These are phyloP conservation scores for Mycena indigotica DNA, from an alignment of 768 basidiomycete genomes.

Conservation along the genomic window DNA sequence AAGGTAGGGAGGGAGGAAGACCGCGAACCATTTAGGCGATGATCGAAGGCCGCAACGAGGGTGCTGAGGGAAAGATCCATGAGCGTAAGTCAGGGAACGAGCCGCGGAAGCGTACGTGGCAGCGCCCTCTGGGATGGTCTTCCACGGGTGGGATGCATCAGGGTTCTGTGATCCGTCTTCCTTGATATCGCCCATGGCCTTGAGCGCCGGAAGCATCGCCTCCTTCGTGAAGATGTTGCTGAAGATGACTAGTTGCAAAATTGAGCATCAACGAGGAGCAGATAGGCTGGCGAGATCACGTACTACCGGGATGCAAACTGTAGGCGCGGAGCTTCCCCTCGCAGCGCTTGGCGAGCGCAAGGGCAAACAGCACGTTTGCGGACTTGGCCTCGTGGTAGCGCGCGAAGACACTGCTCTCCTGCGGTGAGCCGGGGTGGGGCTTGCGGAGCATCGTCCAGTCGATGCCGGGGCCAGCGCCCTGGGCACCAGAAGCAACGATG, in stretches of 20 bases:
- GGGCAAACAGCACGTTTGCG: constrained; percentile 15
- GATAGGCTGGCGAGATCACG: too few relatives aligned
- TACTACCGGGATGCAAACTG: constrained; percentile 10
- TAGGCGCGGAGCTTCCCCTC: constrained; percentile 7
- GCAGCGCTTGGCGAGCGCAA: constrained; percentile 5
- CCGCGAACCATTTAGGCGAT: constrained; percentile 7
- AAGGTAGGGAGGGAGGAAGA: too few relatives aligned
- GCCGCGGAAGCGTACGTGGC: constrained; percentile 11
- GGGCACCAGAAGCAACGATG: constrained; percentile 4
- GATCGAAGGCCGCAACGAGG: constrained; percentile 16
- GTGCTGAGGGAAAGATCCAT: not conserved
- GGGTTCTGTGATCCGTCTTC: constrained; percentile 4
- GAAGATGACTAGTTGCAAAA: not conserved
- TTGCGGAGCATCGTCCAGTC: not conserved
- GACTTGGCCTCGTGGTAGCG: constrained; percentile 7
- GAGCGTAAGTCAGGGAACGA: not conserved
- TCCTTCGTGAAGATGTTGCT: not conserved
- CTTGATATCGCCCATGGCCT: not conserved
- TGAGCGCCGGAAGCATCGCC: not conserved
- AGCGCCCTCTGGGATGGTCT: constrained; percentile 16
- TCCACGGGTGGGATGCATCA: not conserved
- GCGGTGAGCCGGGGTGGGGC: not conserved
- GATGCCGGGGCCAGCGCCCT: not conserved
- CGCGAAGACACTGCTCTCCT: not conserved
- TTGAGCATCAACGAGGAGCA: too few relatives aligned